Evolutionary conservation across 352 stramenopile genomes (phyloP).

Genomic region (Saprolegnia parasitica): DNA sequence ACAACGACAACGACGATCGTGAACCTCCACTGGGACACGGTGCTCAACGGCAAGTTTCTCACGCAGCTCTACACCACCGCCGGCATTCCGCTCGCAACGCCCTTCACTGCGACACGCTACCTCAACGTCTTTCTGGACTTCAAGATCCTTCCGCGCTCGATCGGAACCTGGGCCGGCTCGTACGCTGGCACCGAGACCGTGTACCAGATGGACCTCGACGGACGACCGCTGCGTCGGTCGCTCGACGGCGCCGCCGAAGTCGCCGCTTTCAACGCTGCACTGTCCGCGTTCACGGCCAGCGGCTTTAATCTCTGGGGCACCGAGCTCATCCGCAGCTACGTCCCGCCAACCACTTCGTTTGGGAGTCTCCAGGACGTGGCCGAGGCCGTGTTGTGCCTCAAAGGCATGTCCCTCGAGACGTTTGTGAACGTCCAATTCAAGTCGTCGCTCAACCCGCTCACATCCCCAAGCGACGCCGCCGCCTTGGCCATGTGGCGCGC

Average conservation of each 20-base stretch:
- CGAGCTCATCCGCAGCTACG: not conserved
- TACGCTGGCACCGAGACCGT: conserved; percentile 3
- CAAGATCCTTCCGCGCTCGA: not conserved
- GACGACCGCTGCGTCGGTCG: not conserved
- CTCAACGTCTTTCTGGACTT: conserved; percentile 6
- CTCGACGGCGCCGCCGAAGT: conserved; percentile 1
- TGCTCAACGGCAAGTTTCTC: conserved; percentile 5
- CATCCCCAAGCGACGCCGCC: not conserved
- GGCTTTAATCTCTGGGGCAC: not conserved
- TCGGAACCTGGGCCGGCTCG: not conserved
- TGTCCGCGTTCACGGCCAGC: not conserved
- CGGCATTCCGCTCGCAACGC: not conserved
- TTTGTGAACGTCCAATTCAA: not conserved
- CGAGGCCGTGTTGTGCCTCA: conserved; percentile 10
- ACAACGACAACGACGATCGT: conserved; percentile 1
- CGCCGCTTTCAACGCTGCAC: not conserved
- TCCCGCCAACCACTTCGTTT: not conserved
- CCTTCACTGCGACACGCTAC: not conserved
- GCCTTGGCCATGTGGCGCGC: not conserved
- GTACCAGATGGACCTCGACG: conserved; percentile 5
- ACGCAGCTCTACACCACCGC: not conserved
- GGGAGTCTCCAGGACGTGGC: not conserved
- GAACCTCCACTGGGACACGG: not conserved
- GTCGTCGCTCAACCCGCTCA: not conserved
- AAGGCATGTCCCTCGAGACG: conserved; percentile 3